Evolutionary conservation across 108 stramenopile species (phyloP), one percentile per base, ranked within the genome.

Genomic region (Fistulifera solaris): DNA sequence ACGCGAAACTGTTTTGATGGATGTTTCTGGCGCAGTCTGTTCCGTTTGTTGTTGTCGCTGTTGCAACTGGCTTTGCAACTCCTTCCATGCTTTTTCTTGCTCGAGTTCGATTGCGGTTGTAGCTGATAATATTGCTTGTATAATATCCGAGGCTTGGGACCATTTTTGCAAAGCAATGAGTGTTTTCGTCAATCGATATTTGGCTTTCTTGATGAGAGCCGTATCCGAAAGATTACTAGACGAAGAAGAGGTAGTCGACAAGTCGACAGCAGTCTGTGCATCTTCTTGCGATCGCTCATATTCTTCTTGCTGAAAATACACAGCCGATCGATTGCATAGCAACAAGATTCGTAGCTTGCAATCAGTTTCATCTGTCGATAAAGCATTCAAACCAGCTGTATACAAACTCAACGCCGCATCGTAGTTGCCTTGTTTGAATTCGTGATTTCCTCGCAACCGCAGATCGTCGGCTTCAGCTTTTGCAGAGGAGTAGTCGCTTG

Each of bases 301-400:
- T 31, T 74, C 64, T 55, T 81, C 78, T 78, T 80, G 77, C 56
- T 80, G 72, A 54, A 67, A 77, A 45, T 73, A 54, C 54, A 73
- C 80, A 24, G 85, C 83, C 47, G 85, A 85, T 54, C 83, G 78
- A 58, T 91, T 87, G 77, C 78, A 85, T 15, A 81, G 65, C 54
- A 77, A 75, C 10, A 89, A 48, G 12, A 79, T 67, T 38, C 80
- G 47, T 16, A 12, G 71, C 59, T 18, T 38, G 18, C 27, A n/a
- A 17, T 27, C 50, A 16, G 7, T 51, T 26, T 2, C 24, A 4
- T n/a, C 25, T 7, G 22, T 51, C 7, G 44, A 19, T 45, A 51
- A 51, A 26, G 18, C 25, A 16, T 68, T 64, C 23, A 78, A 50
- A 27, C 71, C 71, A 6, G 56, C 41, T 1, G 68, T 66, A 58